A percentile compares a stretch with the other conserved stretches of the same genome.
Conservation (phyloP, 2,329 filamentous ascomycete species). For the Torrubiella hemipterigena region DNA sequence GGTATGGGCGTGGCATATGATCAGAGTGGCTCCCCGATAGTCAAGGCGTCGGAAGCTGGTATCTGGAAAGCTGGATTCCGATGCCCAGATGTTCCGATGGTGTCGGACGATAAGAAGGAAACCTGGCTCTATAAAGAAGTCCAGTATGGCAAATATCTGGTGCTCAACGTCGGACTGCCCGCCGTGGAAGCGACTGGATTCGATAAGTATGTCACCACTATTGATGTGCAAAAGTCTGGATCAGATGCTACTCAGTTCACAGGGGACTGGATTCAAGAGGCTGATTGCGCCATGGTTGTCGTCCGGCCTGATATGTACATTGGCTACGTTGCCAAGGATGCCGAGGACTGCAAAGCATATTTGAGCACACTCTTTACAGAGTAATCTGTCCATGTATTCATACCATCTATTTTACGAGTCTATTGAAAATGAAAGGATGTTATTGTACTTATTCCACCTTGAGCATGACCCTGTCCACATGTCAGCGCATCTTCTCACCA, state of each 20-base stretch:
- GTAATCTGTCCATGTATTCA: constrained; percentile 1
- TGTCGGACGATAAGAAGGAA: constrained; percentile 5
- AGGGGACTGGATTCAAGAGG: constrained; percentile 16
- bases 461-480: constrained; percentile 1
- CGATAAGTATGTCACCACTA: no score
- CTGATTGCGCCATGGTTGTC: constrained; percentile 18
- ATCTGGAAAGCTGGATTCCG: constrained; percentile 25
- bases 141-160: constrained; percentile 18
- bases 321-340: constrained; percentile 18
- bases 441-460: no score
- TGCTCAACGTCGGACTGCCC: constrained; percentile 12
- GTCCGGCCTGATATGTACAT: constrained; percentile 29
- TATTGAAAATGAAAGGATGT: not conserved
- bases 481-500: not conserved
- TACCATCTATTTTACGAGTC: not conserved
- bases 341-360: constrained; percentile 16
- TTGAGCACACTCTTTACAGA: constrained; percentile 9
- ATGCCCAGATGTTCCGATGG: constrained; percentile 22
- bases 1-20: constrained; percentile 31
- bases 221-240: no score
- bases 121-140: constrained; percentile 18
- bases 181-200: no score
- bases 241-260: no score
- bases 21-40: constrained; percentile 19
- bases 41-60: constrained; percentile 17